Conservation (phyloP, 768 basidiomycete genomes). For the Harrya chromipes region DNA sequence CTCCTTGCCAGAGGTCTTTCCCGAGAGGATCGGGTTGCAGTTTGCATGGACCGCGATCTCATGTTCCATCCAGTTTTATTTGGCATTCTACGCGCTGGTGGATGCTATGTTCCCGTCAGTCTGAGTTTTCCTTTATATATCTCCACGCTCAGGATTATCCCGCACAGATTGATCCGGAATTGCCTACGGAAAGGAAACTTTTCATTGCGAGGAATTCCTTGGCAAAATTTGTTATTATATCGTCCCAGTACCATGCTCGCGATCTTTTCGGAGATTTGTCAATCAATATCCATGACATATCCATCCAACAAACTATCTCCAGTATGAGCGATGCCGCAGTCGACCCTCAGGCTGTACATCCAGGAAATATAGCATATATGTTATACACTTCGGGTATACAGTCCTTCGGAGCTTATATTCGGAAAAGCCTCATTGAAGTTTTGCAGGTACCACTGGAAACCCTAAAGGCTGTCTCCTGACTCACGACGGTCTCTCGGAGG, state of each 20-base stretch:
- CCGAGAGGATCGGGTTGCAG: slow-evolving; percentile 41
- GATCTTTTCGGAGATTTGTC: slow-evolving; percentile 20
- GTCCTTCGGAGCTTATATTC: neutral
- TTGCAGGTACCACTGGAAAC: slow-evolving; percentile 45
- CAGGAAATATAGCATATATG: slow-evolving; percentile 40
- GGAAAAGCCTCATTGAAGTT: slow-evolving; percentile 10
- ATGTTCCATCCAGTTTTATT: slow-evolving; percentile 42
- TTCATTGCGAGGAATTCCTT: slow-evolving; percentile 44
- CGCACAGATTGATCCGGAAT: slow-evolving; percentile 49
- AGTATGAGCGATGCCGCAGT: slow-evolving; percentile 29
- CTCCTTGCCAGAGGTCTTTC: slow-evolving; percentile 34
- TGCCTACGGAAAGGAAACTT: slow-evolving; percentile 43
- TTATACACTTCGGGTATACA: slow-evolving; percentile 48
- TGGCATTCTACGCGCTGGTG: slow-evolving; percentile 46
- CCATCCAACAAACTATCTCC: slow-evolving; percentile 27
- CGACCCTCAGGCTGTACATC: slow-evolving; percentile 19
- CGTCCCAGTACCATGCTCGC: slow-evolving; percentile 11
- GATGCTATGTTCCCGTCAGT: slow-evolving; percentile 49
- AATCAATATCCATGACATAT: slow-evolving; percentile 18
- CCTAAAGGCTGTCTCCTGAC: slow-evolving; percentile 49
- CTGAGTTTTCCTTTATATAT: slow-evolving; percentile 16
- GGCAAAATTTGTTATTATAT: slow-evolving; percentile 41
- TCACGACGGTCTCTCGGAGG: slow-evolving; percentile 33
- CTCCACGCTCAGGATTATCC: neutral
- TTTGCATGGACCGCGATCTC: slow-evolving; percentile 43